These are phyloP conservation scores for Globisporangium cederbergense DNA, from an alignment of 352 stramenopile species.

Conservation along the genomic window DNA sequence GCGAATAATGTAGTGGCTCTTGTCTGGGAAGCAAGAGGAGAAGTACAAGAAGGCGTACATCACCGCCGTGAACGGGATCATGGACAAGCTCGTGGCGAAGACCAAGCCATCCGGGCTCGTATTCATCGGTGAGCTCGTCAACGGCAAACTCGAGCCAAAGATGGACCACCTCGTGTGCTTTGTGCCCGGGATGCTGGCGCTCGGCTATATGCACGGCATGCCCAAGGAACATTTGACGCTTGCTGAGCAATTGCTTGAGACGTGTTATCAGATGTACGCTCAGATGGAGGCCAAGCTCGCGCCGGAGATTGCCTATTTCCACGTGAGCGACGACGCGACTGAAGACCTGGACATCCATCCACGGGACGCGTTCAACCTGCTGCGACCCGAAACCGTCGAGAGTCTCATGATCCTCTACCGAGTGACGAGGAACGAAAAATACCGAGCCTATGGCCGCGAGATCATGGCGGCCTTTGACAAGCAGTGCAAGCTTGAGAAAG, in stretches of 20 bases:
- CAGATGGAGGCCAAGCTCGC: constrained; percentile 77
- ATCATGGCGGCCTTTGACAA: constrained; percentile 88
- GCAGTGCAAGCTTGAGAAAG: constrained; percentile 59
- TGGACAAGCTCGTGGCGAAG: constrained; percentile 44
- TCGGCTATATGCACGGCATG: constrained; percentile 77
- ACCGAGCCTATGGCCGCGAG: constrained; percentile 75
- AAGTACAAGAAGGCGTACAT: constrained; percentile 71
- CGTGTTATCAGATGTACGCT: constrained; percentile 88
- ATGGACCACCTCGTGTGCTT: constrained; percentile 93
- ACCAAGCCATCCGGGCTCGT: constrained; percentile 56
- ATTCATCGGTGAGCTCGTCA: constrained; percentile 69
- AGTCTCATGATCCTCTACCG: constrained; percentile 91
- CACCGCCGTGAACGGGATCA: constrained; percentile 60
- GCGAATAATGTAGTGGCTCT: constrained; percentile 41
- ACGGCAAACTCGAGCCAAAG: constrained; percentile 49
- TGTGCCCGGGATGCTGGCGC: constrained; percentile 81
- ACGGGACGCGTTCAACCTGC: constrained; percentile 75
- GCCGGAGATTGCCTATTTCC: constrained; percentile 86
- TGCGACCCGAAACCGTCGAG: constrained; percentile 91
- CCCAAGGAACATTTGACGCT: constrained; percentile 58
- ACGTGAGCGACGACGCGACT: constrained; percentile 41
- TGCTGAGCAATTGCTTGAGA: constrained; percentile 74
- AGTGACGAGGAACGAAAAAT: constrained; percentile 86
- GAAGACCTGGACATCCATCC: constrained; percentile 52
- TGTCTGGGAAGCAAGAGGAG: constrained; percentile 68